These are phyloP conservation scores for Rhodotorula toruloides DNA, from an alignment of 768 basidiomycete species.

Conservation along the genomic window DNA sequence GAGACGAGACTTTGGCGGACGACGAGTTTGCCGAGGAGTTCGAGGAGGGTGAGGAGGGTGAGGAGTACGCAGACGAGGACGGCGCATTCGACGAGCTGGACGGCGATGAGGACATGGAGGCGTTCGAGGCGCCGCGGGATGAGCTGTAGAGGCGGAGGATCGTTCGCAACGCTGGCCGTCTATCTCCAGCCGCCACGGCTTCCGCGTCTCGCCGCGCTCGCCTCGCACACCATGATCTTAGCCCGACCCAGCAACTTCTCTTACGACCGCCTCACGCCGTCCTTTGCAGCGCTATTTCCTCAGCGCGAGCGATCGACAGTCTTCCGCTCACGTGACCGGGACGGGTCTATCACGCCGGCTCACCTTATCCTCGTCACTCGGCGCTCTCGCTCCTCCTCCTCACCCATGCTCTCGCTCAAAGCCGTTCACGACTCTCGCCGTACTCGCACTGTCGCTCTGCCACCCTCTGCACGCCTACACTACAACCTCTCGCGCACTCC, in stretches of 20 bases:
- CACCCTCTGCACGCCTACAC: background rate
- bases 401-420: slow-evolving; percentile 1
- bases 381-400: background rate
- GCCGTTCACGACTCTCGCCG: background rate
- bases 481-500: background rate
- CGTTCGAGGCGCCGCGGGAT: background rate
- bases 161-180: background rate
- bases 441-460: background rate
- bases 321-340: too few species aligned
- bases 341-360: background rate
- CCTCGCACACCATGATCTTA: too few species aligned
- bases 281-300: too few species aligned
- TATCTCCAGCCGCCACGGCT: background rate
- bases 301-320: too few species aligned
- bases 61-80: background rate
- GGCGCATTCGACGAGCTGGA: slow-evolving; percentile 6
- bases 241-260: too few species aligned
- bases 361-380: background rate
- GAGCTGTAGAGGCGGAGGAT: background rate
- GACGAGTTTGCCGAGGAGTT: background rate
- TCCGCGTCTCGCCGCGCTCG: too few species aligned
- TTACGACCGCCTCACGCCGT: too few species aligned
- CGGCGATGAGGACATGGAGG: background rate
- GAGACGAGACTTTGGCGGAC: too few species aligned
- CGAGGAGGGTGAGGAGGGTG: background rate